Conservation (phyloP, 805 yeast genomes). For the Barnettozyma sp. region DNA sequence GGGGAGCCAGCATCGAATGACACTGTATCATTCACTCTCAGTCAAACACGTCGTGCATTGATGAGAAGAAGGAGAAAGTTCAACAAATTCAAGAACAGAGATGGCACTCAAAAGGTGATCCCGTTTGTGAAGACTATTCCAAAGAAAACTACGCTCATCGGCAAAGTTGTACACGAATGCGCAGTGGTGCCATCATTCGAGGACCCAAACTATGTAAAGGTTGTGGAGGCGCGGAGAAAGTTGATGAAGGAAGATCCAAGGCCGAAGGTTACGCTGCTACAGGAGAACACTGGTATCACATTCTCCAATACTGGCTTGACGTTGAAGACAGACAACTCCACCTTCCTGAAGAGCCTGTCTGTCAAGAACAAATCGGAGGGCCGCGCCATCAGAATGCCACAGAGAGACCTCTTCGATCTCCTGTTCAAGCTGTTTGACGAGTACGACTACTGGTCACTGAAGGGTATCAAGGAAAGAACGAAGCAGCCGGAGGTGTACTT, state of each 20-base stretch:
- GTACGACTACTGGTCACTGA: conserved; percentile 93
- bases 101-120: conserved; percentile 40
- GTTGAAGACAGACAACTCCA: conserved; percentile 63
- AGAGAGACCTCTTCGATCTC: conserved; percentile 82
- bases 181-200: conserved; percentile 72
- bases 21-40: conserved; percentile 3
- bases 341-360: conserved; percentile 50
- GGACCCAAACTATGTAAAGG: conserved; percentile 64
- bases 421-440: conserved; percentile 88
- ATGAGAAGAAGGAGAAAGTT: conserved; percentile 23
- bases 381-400: conserved; percentile 90
- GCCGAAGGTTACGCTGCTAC: conserved; percentile 60
- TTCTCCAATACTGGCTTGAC: conserved; percentile 84
- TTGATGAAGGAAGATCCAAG: conserved; percentile 42
- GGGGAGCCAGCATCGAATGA: too few species aligned
- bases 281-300: conserved; percentile 80
- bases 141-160: conserved; percentile 75
- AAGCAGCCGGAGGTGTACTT: conserved; percentile 92
- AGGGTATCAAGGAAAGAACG: conserved; percentile 88
- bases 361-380: conserved; percentile 51
- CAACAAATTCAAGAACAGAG: conserved; percentile 33
- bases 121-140: conserved; percentile 87
- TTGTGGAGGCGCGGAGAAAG: conserved; percentile 50
- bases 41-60: conserved; percentile 24
- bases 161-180: conserved; percentile 90